phyloP scores from a whole-genome alignment of 148 eudicot species.

The Bassia scoparia region DNA sequence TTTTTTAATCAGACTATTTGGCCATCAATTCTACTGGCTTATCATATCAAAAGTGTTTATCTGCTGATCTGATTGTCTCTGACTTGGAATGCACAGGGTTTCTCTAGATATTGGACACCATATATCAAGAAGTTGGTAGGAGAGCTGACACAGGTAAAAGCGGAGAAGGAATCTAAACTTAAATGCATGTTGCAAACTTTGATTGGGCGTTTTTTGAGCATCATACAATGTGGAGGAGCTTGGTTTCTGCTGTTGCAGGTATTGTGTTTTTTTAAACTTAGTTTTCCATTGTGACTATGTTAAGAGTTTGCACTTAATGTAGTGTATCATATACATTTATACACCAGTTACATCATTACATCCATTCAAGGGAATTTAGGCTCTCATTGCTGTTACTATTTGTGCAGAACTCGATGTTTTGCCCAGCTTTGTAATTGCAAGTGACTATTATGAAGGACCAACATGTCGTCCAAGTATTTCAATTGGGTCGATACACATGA shows the following conservation, averaged over 20 bases:
- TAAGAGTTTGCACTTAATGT: neutral
- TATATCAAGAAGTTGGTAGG: slow-evolving; percentile 56
- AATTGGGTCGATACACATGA: slow-evolving; percentile 32
- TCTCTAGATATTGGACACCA: slow-evolving; percentile 84
- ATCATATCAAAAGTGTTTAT: neutral
- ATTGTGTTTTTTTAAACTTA: slow-evolving; percentile 12
- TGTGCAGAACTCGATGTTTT: slow-evolving; percentile 90
- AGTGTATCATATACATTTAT: neutral
- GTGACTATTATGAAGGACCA: slow-evolving; percentile 83
- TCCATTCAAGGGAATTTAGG: slow-evolving; percentile 5
- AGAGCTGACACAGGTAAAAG: slow-evolving; percentile 71
- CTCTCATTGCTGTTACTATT: slow-evolving; percentile 18
- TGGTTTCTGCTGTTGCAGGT: slow-evolving; percentile 87
- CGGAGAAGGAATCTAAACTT: slow-evolving; percentile 78
- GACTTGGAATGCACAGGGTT: slow-evolving; percentile 52
- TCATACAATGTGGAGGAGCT: slow-evolving; percentile 75
- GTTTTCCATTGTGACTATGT: slow-evolving; percentile 3
- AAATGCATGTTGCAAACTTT: slow-evolving; percentile 79
- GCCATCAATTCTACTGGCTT: neutral
- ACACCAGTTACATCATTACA: neutral
- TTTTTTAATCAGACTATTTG: neutral
- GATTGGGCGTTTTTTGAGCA: slow-evolving; percentile 72
- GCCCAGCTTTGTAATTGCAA: slow-evolving; percentile 80
- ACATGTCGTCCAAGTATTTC: slow-evolving; percentile 74
- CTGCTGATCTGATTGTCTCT: slow-evolving; percentile 3